Percentiles rank a stretch among this genome's conserved stretches.
Evolutionary conservation across 306 rosid genomes (phyloP).

Genomic region (Senna siamea): DNA sequence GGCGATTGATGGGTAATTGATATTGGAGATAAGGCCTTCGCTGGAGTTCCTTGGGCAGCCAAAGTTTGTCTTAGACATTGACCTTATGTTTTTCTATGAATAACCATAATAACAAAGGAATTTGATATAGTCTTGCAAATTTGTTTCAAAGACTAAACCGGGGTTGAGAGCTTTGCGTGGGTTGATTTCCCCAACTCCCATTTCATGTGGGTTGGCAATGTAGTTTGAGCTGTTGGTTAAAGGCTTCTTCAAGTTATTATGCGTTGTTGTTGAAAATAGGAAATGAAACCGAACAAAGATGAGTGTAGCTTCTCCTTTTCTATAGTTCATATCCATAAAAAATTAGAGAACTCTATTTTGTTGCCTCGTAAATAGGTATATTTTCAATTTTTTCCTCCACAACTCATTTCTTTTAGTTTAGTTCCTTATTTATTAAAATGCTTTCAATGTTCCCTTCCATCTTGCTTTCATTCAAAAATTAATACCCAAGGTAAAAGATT

Average conservation of each 20-base stretch:
- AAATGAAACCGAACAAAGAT: slow-evolving; percentile 1
- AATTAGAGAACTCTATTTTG: neutral
- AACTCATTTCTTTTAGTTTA: neutral
- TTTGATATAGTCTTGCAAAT: slow-evolving; percentile 42
- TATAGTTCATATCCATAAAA: neutral
- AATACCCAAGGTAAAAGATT: neutral
- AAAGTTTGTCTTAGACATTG: slow-evolving; percentile 54
- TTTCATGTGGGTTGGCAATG: slow-evolving; percentile 61
- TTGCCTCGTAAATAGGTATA: neutral
- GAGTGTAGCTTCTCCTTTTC: neutral
- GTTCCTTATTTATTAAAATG: neutral
- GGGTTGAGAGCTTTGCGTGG: slow-evolving; percentile 60
- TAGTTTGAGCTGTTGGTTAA: slow-evolving; percentile 56
- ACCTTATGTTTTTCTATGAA: slow-evolving; percentile 51
- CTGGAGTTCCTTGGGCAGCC: slow-evolving; percentile 53
- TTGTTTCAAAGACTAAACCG: slow-evolving; percentile 60
- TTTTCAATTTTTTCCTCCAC: neutral
- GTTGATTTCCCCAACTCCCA: slow-evolving; percentile 67
- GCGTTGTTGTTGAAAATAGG: slow-evolving; percentile 48
- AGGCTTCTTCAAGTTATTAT: slow-evolving; percentile 54
- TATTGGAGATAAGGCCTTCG: slow-evolving; percentile 55
- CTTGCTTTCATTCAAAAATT: neutral
- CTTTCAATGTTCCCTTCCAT: neutral
- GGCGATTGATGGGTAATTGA: slow-evolving; percentile 68
- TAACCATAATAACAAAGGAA: slow-evolving; percentile 68